A percentile compares a stretch with the other conserved stretches of the same genome.
phyloP scores from a whole-genome alignment of 495 filamentous ascomycete genomes.

The Talaromyces borbonicus region DNA sequence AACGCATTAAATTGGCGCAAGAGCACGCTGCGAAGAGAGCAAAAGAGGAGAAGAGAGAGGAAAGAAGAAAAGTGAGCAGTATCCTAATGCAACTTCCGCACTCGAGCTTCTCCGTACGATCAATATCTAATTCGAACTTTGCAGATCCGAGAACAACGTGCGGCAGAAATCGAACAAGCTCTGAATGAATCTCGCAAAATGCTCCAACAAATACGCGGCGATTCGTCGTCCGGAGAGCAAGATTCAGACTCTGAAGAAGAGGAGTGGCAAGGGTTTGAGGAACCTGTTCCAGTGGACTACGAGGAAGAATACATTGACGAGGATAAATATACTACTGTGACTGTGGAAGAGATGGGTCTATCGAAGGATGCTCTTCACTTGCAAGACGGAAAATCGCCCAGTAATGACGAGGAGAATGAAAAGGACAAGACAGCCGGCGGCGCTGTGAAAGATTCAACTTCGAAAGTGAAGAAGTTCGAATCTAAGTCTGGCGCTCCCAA shows the following conservation, averaged over 20 bases:
- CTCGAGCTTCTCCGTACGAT: neutral
- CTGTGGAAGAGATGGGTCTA: conserved; percentile 80
- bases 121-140: conserved; percentile 6
- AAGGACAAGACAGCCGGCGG: conserved; percentile 16
- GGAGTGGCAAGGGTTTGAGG: conserved; percentile 54
- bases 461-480: conserved; percentile 36
- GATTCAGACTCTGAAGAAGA: conserved; percentile 31
- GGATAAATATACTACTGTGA: conserved; percentile 89
- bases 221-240: conserved; percentile 17
- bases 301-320: conserved; percentile 96
- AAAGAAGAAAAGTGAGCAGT: conserved; percentile 58
- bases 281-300: conserved; percentile 54
- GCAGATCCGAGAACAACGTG: conserved; percentile 72
- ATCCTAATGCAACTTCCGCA: conserved; percentile 1
- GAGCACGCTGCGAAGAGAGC: conserved; percentile 63
- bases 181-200: conserved; percentile 60
- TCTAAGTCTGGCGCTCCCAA: conserved; percentile 45
- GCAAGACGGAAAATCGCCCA: conserved; percentile 18
- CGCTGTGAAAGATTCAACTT: conserved; percentile 15
- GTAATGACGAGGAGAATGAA: neutral
- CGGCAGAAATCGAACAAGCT: conserved; percentile 67
- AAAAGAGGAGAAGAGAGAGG: conserved; percentile 58
- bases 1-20: conserved; percentile 72
- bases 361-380: conserved; percentile 58
- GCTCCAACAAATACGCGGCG: conserved; percentile 41